phyloP scores from a whole-genome alignment of 2,329 filamentous ascomycete genomes.

The Cladosporium sp. region DNA sequence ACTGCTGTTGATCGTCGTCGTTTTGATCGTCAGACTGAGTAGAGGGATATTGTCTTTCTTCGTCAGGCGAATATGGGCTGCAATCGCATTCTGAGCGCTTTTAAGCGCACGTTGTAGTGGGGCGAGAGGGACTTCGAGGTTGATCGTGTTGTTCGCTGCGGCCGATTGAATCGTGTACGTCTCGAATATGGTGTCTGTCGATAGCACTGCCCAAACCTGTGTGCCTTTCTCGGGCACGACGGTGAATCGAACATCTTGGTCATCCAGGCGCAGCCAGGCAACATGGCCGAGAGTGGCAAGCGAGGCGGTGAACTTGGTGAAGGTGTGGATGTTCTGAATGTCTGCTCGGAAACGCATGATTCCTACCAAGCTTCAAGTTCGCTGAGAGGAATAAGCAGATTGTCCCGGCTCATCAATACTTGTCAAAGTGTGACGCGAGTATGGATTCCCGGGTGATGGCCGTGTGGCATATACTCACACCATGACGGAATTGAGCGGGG shows the following conservation, averaged over 20 bases:
- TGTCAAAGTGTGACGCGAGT: too few relatives aligned
- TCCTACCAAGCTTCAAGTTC: not conserved
- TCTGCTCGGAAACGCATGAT: constrained; percentile 36
- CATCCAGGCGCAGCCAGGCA: constrained; percentile 83
- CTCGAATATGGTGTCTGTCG: constrained; percentile 73
- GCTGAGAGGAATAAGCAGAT: too few relatives aligned
- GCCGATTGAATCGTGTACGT: constrained; percentile 80
- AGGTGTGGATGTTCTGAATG: constrained; percentile 32
- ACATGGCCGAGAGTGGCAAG: constrained; percentile 68
- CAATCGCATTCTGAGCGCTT: constrained; percentile 74
- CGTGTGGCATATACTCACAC: too few relatives aligned
- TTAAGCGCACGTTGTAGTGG: constrained; percentile 86
- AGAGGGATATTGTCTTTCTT: constrained; percentile 86
- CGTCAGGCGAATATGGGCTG: constrained; percentile 79
- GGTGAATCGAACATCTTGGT: constrained; percentile 85
- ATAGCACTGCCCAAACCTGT: constrained; percentile 67
- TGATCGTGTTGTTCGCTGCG: constrained; percentile 78
- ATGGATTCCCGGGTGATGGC: too few relatives aligned
- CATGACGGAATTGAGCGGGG: too few relatives aligned
- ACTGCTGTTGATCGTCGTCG: constrained; percentile 56
- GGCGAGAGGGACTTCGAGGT: constrained; percentile 87
- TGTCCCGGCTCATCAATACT: too few relatives aligned
- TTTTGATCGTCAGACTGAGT: constrained; percentile 83
- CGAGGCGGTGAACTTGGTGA: constrained; percentile 53
- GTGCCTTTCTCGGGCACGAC: constrained; percentile 91